Evolutionary conservation across 2,329 filamentous ascomycete species (phyloP).

Genomic region (Berkeleyomyces rouxiae): DNA sequence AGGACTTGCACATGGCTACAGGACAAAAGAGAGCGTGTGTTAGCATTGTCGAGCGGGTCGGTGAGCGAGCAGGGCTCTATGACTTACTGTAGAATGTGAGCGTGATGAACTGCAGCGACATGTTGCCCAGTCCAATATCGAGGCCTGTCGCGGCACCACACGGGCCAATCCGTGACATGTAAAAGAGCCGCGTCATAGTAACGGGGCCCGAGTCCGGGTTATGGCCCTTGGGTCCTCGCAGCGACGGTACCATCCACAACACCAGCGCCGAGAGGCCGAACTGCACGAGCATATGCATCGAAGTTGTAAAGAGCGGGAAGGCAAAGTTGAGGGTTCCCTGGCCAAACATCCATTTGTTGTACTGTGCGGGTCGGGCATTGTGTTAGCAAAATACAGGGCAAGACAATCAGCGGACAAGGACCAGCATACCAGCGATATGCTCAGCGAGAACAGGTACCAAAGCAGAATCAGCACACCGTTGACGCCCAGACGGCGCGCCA

Average conservation of each 20-base stretch:
- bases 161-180: constrained; percentile 76
- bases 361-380: constrained; percentile 32
- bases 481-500: constrained; percentile 50
- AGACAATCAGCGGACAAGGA: not conserved
- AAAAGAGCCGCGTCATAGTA: constrained; percentile 78
- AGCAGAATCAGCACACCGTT: constrained; percentile 70
- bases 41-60: constrained; percentile 13
- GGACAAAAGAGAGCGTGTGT: constrained; percentile 9
- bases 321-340: constrained; percentile 71
- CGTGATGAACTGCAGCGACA: constrained; percentile 86
- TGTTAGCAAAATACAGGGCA: constrained; percentile 17
- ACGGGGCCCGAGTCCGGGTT: constrained; percentile 33
- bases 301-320: constrained; percentile 89
- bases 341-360: constrained; percentile 99
- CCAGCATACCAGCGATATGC: constrained; percentile 65
- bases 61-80: not conserved
- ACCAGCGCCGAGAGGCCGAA: constrained; percentile 64
- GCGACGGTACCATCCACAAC: constrained; percentile 64
- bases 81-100: constrained; percentile 81
- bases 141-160: constrained; percentile 86
- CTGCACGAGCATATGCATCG: constrained; percentile 89
- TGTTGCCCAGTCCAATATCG: constrained; percentile 92
- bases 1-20: constrained; percentile 93
- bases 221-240: constrained; percentile 48
- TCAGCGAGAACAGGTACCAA: constrained; percentile 85